Evolutionary conservation across 73 alveolate species (phyloP), one percentile per base, ranked within the genome.

Genomic region (Paramecium primaurelia): DNA sequence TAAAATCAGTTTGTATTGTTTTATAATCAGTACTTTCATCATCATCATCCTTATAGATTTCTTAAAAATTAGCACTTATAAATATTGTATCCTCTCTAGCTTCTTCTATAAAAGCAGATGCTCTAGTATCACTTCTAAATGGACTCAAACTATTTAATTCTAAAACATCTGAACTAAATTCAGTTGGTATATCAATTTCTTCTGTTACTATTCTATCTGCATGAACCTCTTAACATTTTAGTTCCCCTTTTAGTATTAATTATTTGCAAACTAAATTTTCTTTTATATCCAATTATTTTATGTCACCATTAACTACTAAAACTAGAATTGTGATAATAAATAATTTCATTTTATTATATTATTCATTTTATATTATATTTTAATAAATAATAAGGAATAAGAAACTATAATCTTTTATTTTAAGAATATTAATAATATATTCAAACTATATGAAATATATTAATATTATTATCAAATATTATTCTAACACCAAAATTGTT

Each of bases 201-300:
- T 80, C 71, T 25, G 91, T 80, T 6, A 80, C 91, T 6, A 80
- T 80, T 7, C 91, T 40, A 47, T 80, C 91, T 26, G 91, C 91
- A 25, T 80, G 58, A 14, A 80, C 32, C 16, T 80, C 44, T 12
- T 47, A 2, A 25, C 91, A 80, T 47, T 80, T 44, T 32, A 42
- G n/a, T 45, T 80, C 91, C 12, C 91, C 91, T 25, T 34, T 45
- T 20, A 80, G 8, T 10, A 80, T 80, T 10, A 80, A 47, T 49
- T 80, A 47, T 28, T 80, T 80, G 75, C 91, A 32, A 3, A 80
- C 77, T 5, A 80, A 6, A 47, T 80, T 80, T 25, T 49, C 71
- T 20, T 18, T 80, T n/a, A 80, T 36, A 49, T 42, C 60, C 68
- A 75, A 75, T 38, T 75, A 26, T 25, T 36, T 42, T 30, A 75